A percentile compares a stretch with the other conserved stretches of the same genome.
Evolutionary conservation across 129 eudicot genomes (phyloP).

Genomic region (Ambrosia trifida): DNA sequence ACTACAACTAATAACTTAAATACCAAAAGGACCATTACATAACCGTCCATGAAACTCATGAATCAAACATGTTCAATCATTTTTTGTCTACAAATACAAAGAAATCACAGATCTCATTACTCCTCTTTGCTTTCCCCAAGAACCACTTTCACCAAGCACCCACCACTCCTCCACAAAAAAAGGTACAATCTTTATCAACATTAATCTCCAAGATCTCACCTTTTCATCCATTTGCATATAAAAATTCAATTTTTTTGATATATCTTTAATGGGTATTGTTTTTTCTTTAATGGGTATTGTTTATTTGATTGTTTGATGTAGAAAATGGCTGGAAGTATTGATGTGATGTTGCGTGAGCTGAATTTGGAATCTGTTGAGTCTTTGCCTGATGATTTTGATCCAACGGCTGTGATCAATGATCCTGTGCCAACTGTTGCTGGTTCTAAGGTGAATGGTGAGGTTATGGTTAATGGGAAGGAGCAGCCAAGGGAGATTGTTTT

Average conservation of each 20-base stretch:
- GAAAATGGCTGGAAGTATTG: constrained; percentile 44
- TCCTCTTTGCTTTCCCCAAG: constrained; percentile 15
- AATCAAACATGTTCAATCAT: constrained; percentile 8
- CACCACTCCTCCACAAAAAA: constrained; percentile 15
- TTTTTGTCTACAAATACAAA: constrained; percentile 21
- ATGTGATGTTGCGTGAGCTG: constrained; percentile 36
- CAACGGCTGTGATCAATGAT: constrained; percentile 47
- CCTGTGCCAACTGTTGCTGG: constrained; percentile 45
- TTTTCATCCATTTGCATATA: neutral
- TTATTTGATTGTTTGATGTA: constrained; percentile 2
- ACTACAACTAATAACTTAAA: neutral
- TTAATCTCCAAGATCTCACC: constrained; percentile 3
- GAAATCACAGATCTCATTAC: constrained; percentile 16
- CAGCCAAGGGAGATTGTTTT: constrained; percentile 69
- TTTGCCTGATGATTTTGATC: constrained; percentile 50
- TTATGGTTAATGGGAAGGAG: constrained; percentile 30
- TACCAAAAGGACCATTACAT: constrained; percentile 18
- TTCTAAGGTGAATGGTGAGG: constrained; percentile 30
- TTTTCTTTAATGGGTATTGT: too few relatives aligned
- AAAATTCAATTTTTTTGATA: neutral
- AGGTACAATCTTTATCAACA: constrained; percentile 22
- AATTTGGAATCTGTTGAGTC: constrained; percentile 35
- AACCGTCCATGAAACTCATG: constrained; percentile 5
- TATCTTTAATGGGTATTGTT: neutral
- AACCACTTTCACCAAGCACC: constrained; percentile 26